These are phyloP conservation scores for Leccinum variicolor DNA, from an alignment of 768 basidiomycete genomes.

Conservation along the genomic window DNA sequence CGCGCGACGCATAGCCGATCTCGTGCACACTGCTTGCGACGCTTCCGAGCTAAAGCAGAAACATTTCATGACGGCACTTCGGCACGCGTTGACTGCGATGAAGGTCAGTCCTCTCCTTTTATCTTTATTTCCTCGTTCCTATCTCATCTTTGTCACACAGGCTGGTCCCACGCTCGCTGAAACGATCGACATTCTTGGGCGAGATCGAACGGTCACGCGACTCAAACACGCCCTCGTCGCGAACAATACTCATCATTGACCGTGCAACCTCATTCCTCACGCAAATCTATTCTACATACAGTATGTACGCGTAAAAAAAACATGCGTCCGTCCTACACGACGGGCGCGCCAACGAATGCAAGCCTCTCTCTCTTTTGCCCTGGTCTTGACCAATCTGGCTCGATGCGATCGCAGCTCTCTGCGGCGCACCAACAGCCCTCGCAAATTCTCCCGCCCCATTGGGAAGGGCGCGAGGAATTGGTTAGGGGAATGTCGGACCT, in stretches of 20 bases:
- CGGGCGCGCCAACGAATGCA: too few species aligned
- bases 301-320: too few species aligned
- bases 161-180: slow-evolving; percentile 42
- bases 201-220: slow-evolving; percentile 20
- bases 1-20: slow-evolving; percentile 9
- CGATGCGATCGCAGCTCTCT: too few species aligned
- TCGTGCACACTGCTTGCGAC: slow-evolving; percentile 46
- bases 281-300: background rate
- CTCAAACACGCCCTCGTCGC: slow-evolving; percentile 11
- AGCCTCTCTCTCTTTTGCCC: too few species aligned
- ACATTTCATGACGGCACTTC: slow-evolving; percentile 65
- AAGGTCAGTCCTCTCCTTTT: slow-evolving; percentile 50
- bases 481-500: too few species aligned
- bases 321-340: too few species aligned
- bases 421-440: too few species aligned
- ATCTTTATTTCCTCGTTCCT: background rate
- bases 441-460: too few species aligned
- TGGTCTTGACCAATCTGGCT: too few species aligned
- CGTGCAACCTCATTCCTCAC: too few species aligned
- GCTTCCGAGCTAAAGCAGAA: slow-evolving; percentile 41
- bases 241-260: background rate
- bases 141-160: slow-evolving; percentile 19
- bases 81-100: slow-evolving; percentile 78
- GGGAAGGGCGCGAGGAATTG: too few species aligned
- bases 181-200: slow-evolving; percentile 37